Base-by-base conservation (phyloP, 441 rosid genomes). In the Theobroma grandiflorum region DNA sequence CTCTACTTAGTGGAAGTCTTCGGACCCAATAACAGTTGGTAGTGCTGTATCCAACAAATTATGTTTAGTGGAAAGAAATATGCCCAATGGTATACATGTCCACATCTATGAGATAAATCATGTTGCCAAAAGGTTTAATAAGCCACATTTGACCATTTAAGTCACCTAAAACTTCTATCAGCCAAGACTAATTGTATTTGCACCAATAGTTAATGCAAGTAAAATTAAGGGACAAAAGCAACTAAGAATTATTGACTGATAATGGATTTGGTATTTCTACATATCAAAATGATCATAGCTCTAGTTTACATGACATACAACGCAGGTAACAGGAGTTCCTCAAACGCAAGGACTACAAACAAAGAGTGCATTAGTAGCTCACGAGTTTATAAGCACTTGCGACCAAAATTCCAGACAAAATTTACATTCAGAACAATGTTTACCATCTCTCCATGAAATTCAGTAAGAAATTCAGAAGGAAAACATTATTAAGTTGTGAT, bases 351-450 rank as follows among this genome's bases (percentile, higher is more conserved):
- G 8, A 37, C 69, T 64, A 15, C 45, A 65, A 26, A 14, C n/a
- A 5, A 42, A 10, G 37, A 42, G 72, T 42, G 72, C 33, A 64
- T 40, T 66, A 66, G 18, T 61, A 42, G 72, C 72, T 66, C 33
- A 40, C 16, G n/a, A 40, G 52, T 66, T 42, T 38, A 66, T 66
- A 40, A 4, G 22, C 6, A 16, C 70, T 35, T 37, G 16, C 0
- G 4, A 38, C 47, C 20, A 66, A 66, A 66, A 40, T n/a, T 26
- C 50, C n/a, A 22, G 49, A 40, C n/a, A 63, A 66, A 42, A 3
- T 20, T 40, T 31, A 35, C n/a, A 11, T 20, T n/a, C 35, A 42
- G 52, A 45, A 67, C 52, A 42, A 42, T 43, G 42, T 42, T 43
- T 62, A 67, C 16, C 11, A 67, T 67, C 52, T 61, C 14, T 61